phyloP scores from a whole-genome alignment of 2,329 filamentous ascomycete species.

The Exophiala viscosa region DNA sequence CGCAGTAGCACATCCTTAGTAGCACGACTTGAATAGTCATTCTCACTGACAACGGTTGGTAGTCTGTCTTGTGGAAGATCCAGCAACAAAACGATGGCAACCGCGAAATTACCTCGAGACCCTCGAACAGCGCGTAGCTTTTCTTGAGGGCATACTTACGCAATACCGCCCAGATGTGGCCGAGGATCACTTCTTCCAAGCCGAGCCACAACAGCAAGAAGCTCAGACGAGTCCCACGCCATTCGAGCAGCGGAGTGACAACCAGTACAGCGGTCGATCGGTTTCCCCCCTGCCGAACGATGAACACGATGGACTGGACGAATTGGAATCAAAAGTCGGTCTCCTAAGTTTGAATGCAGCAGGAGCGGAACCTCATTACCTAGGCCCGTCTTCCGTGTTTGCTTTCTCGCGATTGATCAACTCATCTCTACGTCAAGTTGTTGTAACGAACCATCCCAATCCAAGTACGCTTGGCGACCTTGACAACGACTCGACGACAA shows the following conservation, averaged over 20 bases:
- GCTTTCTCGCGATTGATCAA: constrained; percentile 21
- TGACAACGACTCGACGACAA: neutral
- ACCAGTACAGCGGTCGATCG: neutral
- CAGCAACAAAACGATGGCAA: constrained; percentile 33
- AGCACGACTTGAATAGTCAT: too few species aligned
- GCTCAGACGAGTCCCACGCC: neutral
- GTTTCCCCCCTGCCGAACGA: too few species aligned
- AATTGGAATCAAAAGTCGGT: too few species aligned
- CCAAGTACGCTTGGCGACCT: too few species aligned
- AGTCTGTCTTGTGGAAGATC: constrained; percentile 38
- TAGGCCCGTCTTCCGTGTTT: constrained; percentile 36
- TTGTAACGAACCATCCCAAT: too few species aligned
- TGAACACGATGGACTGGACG: too few species aligned
- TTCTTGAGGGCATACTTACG: constrained; percentile 3
- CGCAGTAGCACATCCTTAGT: too few species aligned
- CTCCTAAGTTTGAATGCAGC: constrained; percentile 9
- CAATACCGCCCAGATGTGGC: constrained; percentile 2
- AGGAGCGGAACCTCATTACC: constrained; percentile 37
- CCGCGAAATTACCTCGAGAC: constrained; percentile 35
- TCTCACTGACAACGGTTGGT: neutral
- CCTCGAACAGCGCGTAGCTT: constrained; percentile 4
- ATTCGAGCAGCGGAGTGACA: neutral
- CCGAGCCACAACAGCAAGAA: neutral
- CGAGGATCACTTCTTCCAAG: constrained; percentile 1
- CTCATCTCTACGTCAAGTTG: constrained; percentile 14